Evolutionary conservation across 1,139 yeast genomes (phyloP).

Genomic region (Nakaseomyces bracarensis): DNA sequence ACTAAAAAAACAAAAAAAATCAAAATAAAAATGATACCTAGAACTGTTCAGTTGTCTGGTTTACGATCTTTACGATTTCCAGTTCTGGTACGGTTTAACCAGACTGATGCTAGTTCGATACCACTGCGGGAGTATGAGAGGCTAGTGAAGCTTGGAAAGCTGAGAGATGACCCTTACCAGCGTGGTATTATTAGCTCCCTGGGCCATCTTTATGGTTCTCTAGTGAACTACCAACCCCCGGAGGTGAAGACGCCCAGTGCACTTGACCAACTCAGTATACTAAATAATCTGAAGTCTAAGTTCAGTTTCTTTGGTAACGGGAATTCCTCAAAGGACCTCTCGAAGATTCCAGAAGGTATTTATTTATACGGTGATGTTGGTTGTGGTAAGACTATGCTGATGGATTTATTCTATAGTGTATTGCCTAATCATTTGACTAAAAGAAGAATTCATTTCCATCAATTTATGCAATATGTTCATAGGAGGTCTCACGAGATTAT

Average conservation of each 20-base stretch:
- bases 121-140: conserved; percentile 59
- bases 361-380: conserved; percentile 97
- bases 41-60: not conserved
- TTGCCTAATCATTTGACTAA: conserved; percentile 71
- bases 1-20: not conserved
- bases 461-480: conserved; percentile 91
- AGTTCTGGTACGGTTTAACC: not conserved
- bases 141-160: conserved; percentile 43
- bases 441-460: conserved; percentile 84
- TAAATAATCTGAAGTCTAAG: conserved; percentile 32
- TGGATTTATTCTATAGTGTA: conserved; percentile 87
- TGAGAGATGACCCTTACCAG: conserved; percentile 63
- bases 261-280: conserved; percentile 38
- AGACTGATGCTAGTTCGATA: conserved; percentile 12
- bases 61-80: not conserved
- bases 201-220: conserved; percentile 43
- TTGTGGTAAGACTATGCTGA: conserved; percentile 95
- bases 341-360: conserved; percentile 59
- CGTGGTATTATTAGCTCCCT: conserved; percentile 48
- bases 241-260: conserved; percentile 43
- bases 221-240: conserved; percentile 50
- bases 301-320: conserved; percentile 9
- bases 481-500: conserved; percentile 69
- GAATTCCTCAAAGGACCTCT: conserved; percentile 4
- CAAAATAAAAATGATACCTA: not conserved